Evolutionary conservation across 2,329 filamentous ascomycete genomes (phyloP).

Genomic region (Pseudogymnoascus destructans): DNA sequence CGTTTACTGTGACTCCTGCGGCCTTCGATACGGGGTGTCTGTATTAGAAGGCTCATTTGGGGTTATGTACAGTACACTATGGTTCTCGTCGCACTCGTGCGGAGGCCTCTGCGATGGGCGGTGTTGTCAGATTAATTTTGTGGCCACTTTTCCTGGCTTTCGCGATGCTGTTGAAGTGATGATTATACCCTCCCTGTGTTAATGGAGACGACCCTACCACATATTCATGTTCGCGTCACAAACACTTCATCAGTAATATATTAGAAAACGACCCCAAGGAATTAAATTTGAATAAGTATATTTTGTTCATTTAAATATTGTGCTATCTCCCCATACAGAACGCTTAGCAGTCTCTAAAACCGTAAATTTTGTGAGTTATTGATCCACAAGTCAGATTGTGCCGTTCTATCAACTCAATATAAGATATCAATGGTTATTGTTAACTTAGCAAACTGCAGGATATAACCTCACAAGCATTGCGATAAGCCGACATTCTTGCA

Average conservation of each 20-base stretch:
- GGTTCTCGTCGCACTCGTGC: neutral
- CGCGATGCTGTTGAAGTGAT: neutral
- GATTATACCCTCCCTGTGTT: neutral
- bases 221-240: neutral
- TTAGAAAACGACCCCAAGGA: neutral
- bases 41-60: neutral
- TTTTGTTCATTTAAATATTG: neutral
- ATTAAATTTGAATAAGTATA: neutral
- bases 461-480: neutral
- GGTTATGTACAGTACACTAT: neutral
- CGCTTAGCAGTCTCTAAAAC: neutral
- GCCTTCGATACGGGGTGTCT: neutral
- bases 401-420: neutral
- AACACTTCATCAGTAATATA: neutral
- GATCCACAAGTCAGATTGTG: neutral
- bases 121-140: neutral
- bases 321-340: neutral
- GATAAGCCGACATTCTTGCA: neutral
- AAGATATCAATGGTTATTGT: neutral
- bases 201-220: neutral
- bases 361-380: neutral
- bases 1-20: slow-evolving; percentile 3
- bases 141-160: neutral
- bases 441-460: neutral
- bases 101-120: neutral